Conservation (phyloP, 345 rosid species). For the Populus pruinosa region DNA sequence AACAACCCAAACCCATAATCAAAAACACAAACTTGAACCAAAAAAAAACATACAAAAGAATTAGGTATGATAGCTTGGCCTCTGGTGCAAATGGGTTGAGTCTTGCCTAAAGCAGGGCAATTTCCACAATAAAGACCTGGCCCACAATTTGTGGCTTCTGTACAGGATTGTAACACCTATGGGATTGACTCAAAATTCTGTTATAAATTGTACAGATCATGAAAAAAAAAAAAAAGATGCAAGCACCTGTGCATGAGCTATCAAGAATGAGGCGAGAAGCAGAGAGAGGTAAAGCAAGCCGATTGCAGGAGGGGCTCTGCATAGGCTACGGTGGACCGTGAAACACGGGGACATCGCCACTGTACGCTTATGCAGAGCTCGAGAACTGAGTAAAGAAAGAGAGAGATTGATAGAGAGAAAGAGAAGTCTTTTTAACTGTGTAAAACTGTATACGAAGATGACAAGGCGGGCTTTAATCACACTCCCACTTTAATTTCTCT, state of each 20-base stretch:
- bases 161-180: constrained; percentile 71
- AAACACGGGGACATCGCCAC: constrained; percentile 47
- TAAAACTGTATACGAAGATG: constrained; percentile 20
- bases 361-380: constrained; percentile 41
- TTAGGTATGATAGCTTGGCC: constrained; percentile 81
- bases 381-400: constrained; percentile 19
- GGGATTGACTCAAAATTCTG: constrained; percentile 16
- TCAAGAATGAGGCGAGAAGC: constrained; percentile 30
- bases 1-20: neutral
- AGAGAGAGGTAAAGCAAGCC: constrained; percentile 30
- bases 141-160: constrained; percentile 63
- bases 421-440: neutral
- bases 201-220: constrained; percentile 22
- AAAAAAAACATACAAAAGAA: constrained; percentile 51
- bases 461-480: neutral
- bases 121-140: constrained; percentile 79
- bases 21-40: neutral
- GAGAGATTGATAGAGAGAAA: constrained; percentile 9
- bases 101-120: constrained; percentile 70
- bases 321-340: constrained; percentile 37
- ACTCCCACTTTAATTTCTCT: neutral
- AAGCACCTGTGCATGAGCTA: constrained; percentile 46
- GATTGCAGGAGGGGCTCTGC: constrained; percentile 42
- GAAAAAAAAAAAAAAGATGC: neutral
- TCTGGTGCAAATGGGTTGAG: constrained; percentile 75